Conservation (phyloP, 2,329 filamentous ascomycete species). For the Lecanicillium sp. region DNA sequence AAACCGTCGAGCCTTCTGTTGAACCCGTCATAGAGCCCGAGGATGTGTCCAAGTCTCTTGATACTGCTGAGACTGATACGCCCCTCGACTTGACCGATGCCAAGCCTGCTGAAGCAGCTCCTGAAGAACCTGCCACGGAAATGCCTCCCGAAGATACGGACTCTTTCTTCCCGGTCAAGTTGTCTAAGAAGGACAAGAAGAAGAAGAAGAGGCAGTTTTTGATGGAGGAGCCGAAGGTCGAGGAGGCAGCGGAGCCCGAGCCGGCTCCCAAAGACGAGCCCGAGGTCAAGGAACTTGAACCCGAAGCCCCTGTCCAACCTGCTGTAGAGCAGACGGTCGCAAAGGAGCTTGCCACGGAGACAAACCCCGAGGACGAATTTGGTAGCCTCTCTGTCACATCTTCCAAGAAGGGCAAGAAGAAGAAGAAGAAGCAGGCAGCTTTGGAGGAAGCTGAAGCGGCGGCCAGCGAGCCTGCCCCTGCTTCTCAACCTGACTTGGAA, state of each 20-base stretch:
- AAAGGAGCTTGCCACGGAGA: background rate
- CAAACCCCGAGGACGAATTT: slow-evolving; percentile 23
- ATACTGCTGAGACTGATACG: background rate
- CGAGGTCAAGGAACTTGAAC: background rate
- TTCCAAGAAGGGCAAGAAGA: slow-evolving; percentile 28
- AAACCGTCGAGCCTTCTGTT: background rate
- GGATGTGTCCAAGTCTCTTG: slow-evolving; percentile 16
- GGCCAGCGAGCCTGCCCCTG: background rate
- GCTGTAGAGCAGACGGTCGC: background rate
- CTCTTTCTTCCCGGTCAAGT: slow-evolving; percentile 18
- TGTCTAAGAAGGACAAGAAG: slow-evolving; percentile 30
- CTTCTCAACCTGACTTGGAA: background rate
- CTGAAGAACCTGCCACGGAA: background rate
- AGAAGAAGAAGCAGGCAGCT: slow-evolving; percentile 20
- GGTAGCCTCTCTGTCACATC: slow-evolving; percentile 25
- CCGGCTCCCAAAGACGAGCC: background rate
- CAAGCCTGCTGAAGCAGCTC: slow-evolving; percentile 9
- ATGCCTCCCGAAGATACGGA: slow-evolving; percentile 8
- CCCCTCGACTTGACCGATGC: slow-evolving; percentile 9
- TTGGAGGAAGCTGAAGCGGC: slow-evolving; percentile 4
- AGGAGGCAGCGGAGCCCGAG: slow-evolving; percentile 11
- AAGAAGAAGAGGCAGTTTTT: slow-evolving; percentile 21
- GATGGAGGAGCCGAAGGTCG: background rate
- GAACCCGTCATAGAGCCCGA: background rate
- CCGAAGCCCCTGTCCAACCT: background rate